Evolutionary conservation across 306 rosid species (phyloP).

Genomic region (Trichosanthes truncata): DNA sequence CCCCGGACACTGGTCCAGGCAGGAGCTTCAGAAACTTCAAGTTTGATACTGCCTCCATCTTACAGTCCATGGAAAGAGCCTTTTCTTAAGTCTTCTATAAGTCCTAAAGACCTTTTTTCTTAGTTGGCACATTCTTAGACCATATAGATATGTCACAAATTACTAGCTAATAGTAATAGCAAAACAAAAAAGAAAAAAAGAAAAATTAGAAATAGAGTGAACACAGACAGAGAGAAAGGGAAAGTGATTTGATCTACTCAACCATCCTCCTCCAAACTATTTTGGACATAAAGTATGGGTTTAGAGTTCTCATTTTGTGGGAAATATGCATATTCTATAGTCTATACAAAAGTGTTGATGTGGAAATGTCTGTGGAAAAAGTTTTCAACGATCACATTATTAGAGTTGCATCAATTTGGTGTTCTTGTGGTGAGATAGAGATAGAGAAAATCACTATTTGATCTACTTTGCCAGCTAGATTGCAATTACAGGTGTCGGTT

Average conservation of each 20-base stretch:
- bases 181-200: neutral
- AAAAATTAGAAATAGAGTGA: neutral
- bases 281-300: neutral
- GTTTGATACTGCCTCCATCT: conserved; percentile 48
- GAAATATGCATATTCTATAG: neutral
- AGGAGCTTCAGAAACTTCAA: conserved; percentile 69
- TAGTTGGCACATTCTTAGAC: neutral
- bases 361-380: neutral
- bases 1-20: conserved; percentile 31
- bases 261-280: neutral
- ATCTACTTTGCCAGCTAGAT: neutral
- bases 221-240: neutral
- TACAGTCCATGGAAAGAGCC: conserved; percentile 61
- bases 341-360: neutral
- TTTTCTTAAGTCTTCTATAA: conserved; percentile 32
- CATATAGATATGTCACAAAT: neutral
- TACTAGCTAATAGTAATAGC: neutral
- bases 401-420: neutral
- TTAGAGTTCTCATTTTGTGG: neutral
- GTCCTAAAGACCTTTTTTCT: neutral
- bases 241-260: neutral
- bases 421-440: neutral
- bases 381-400: neutral
- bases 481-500: neutral
- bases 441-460: neutral